Percentiles rank a stretch among this genome's conserved stretches.
These are phyloP conservation scores for Kazachstania viticola DNA, from an alignment of 805 yeast species.

Conservation along the genomic window DNA sequence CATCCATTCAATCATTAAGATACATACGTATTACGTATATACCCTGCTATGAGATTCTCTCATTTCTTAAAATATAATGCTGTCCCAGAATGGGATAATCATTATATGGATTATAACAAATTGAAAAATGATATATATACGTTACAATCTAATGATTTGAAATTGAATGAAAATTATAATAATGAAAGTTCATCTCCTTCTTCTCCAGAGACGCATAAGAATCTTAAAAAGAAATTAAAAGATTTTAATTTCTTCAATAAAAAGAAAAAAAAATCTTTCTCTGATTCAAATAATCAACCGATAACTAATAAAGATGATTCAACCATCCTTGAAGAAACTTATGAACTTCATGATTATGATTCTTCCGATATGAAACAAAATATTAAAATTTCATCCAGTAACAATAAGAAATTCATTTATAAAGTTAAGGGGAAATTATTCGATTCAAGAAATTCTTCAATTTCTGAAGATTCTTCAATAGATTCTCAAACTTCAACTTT, in stretches of 20 bases:
- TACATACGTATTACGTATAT: not conserved
- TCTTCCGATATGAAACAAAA: constrained; percentile 7
- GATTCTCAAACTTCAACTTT: constrained; percentile 27
- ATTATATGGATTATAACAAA: constrained; percentile 58
- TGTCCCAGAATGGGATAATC: constrained; percentile 82
- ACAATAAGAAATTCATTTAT: not conserved
- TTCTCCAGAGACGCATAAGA: not conserved
- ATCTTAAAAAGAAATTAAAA: constrained; percentile 8
- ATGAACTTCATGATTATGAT: constrained; percentile 23
- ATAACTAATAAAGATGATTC: too few relatives aligned
- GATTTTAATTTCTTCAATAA: constrained; percentile 1
- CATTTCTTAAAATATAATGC: constrained; percentile 54
- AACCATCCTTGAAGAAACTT: constrained; percentile 9
- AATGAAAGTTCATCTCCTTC: not conserved
- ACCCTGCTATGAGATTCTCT: constrained; percentile 48
- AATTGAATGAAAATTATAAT: constrained; percentile 2
- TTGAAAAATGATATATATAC: constrained; percentile 46
- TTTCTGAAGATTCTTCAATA: not conserved
- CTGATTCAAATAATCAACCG: constrained; percentile 2
- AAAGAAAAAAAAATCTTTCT: not conserved
- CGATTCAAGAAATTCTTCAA: constrained; percentile 2
- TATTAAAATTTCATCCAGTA: not conserved
- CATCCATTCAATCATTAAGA: not conserved
- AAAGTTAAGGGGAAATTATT: constrained; percentile 12
- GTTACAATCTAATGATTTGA: constrained; percentile 34